phyloP scores from a whole-genome alignment of 805 yeast species.

The Nakazawaea populi region DNA sequence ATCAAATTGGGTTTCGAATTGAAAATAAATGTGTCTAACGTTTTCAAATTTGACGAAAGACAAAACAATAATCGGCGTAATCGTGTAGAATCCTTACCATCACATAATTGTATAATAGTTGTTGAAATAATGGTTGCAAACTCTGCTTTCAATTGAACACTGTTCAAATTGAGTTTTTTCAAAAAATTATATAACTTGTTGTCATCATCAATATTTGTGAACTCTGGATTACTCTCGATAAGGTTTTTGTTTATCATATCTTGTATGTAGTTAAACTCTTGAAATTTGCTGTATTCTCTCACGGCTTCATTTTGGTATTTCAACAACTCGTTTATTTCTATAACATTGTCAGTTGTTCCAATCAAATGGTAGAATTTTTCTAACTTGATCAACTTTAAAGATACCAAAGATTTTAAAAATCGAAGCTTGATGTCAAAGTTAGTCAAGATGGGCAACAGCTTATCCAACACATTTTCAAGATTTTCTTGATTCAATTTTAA shows the following conservation, averaged over 20 bases:
- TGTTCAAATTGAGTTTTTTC: conserved; percentile 29
- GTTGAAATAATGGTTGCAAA: conserved; percentile 30
- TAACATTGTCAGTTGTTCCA: conserved; percentile 19
- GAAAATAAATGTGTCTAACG: conserved; percentile 38
- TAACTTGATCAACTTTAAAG: conserved; percentile 7
- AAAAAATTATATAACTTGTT: conserved; percentile 39
- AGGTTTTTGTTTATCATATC: conserved; percentile 22
- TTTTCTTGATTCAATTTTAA: conserved; percentile 7
- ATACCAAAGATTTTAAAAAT: conserved; percentile 5
- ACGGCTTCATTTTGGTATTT: conserved; percentile 25
- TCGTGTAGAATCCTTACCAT: conserved; percentile 33
- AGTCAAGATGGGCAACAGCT: not conserved
- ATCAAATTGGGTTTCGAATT: conserved; percentile 37
- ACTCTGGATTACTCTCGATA: conserved; percentile 39
- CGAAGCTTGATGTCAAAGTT: not conserved
- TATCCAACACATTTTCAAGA: conserved; percentile 6
- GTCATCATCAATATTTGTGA: conserved; percentile 46
- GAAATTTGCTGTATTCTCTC: conserved; percentile 18
- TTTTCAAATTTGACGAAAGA: conserved; percentile 34
- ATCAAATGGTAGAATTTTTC: conserved; percentile 8
- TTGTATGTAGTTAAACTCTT: conserved; percentile 19
- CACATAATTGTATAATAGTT: conserved; percentile 29
- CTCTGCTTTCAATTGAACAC: conserved; percentile 36
- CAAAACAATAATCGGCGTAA: conserved; percentile 48
- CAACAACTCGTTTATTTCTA: conserved; percentile 25